Conservation (phyloP, 371 early-diverging fungal species). For the Apophysomyces variabilis region DNA sequence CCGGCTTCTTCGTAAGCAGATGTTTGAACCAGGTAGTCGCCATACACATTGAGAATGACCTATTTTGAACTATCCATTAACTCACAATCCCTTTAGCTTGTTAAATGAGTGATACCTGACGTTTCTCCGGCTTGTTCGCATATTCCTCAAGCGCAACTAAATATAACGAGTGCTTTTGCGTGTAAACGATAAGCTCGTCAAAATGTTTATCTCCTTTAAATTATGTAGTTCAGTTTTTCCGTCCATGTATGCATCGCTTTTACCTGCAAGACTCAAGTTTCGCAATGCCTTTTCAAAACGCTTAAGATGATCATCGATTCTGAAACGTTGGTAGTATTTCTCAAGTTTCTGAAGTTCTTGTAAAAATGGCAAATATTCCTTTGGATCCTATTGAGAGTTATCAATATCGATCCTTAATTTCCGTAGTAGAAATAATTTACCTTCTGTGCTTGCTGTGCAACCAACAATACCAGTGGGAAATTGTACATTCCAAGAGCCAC, state of each 20-base stretch:
- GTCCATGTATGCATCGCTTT: neutral
- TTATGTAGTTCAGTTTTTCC: neutral
- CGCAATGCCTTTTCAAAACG: constrained; percentile 71
- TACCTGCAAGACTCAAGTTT: constrained; percentile 71
- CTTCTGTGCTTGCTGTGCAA: constrained; percentile 94
- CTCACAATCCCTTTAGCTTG: neutral
- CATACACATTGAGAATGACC: constrained; percentile 65
- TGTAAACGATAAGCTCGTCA: constrained; percentile 69
- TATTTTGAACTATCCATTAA: constrained; percentile 24
- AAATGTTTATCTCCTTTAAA: constrained; percentile 61
- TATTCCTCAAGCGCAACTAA: constrained; percentile 65
- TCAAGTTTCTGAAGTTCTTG: constrained; percentile 78
- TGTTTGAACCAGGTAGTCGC: constrained; percentile 60
- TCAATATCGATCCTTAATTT: neutral
- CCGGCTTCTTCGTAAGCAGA: constrained; percentile 77
- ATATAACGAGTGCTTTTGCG: constrained; percentile 69
- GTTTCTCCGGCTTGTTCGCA: constrained; percentile 44
- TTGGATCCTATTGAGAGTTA: constrained; percentile 70
- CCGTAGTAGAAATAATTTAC: constrained; percentile 15
- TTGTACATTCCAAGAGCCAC: constrained; percentile 96
- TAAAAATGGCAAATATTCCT: constrained; percentile 93
- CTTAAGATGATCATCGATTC: constrained; percentile 87
- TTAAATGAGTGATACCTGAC: constrained; percentile 26
- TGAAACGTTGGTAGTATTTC: constrained; percentile 78
- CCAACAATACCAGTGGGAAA: constrained; percentile 88